A percentile compares a stretch with the other conserved stretches of the same genome.
Evolutionary conservation across 495 filamentous ascomycete genomes (phyloP).

Genomic region (Penicillium flavigenum): DNA sequence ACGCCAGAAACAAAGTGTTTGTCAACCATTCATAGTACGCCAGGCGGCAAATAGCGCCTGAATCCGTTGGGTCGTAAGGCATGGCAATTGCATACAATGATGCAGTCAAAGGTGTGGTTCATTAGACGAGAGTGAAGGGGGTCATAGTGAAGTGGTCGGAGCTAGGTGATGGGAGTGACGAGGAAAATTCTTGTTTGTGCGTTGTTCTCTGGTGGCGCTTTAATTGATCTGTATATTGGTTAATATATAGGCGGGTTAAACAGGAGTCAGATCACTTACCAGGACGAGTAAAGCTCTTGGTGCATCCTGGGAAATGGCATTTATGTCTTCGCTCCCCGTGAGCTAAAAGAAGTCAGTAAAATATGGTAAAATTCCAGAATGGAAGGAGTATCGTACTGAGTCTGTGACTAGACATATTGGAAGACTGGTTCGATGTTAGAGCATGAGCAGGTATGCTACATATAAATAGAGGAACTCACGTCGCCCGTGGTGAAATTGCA

Average conservation of each 20-base stretch:
- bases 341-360: slow-evolving; percentile 28
- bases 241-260: not conserved
- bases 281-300: slow-evolving; percentile 50
- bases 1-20: slow-evolving; percentile 1
- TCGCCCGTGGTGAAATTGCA: slow-evolving; percentile 50
- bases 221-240: slow-evolving; percentile 39
- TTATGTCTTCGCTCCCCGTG: slow-evolving; percentile 50
- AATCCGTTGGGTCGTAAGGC: slow-evolving; percentile 12
- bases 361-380: not conserved
- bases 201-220: slow-evolving; percentile 48
- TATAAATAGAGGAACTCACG: slow-evolving; percentile 29
- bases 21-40: slow-evolving; percentile 9
- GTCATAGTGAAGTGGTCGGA: slow-evolving; percentile 30
- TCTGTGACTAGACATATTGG: slow-evolving; percentile 52
- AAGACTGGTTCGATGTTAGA: slow-evolving; percentile 34
- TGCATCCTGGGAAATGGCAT: slow-evolving; percentile 43
- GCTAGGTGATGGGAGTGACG: slow-evolving; percentile 28
- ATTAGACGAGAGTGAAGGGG: slow-evolving; percentile 28
- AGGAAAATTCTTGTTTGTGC: slow-evolving; percentile 36
- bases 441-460: not conserved
- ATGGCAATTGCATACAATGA: slow-evolving; percentile 13
- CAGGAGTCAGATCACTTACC: slow-evolving; percentile 25
- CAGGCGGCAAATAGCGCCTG: slow-evolving; percentile 7
- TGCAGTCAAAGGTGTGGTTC: not conserved
- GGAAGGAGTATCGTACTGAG: slow-evolving; percentile 34